Percentiles rank a stretch among this genome's conserved stretches.
Conservation (phyloP, 2,329 filamentous ascomycete species). For the Fusarium sublunatum region DNA sequence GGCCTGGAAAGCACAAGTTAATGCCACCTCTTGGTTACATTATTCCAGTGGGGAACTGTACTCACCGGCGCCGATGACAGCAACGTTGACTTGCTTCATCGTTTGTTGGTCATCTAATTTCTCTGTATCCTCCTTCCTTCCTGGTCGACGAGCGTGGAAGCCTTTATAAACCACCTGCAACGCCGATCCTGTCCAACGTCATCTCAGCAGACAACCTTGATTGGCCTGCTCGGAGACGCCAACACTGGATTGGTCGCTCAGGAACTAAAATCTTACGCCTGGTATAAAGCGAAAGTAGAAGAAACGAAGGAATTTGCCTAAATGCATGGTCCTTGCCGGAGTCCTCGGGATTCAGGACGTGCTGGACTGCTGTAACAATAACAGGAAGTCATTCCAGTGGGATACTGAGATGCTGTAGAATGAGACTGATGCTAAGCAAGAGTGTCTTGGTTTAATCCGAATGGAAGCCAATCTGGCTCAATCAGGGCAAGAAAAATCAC, state of each 20-base stretch:
- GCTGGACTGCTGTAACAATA: no score
- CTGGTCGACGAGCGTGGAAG: no score
- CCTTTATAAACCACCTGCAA: no score
- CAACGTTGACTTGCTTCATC: slow-evolving; percentile 8
- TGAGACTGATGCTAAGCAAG: no score
- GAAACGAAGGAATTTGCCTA: no score
- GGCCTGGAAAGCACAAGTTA: neutral
- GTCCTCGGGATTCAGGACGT: no score
- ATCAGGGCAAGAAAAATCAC: no score
- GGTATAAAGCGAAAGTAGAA: neutral
- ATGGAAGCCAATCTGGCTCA: no score
- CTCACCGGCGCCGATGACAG: slow-evolving; percentile 13
- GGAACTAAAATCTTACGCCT: slow-evolving; percentile 8
- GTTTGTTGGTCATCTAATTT: neutral
- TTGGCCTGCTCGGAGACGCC: neutral
- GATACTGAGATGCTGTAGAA: no score
- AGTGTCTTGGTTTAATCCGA: no score
- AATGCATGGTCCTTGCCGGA: no score
- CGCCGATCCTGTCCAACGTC: neutral
- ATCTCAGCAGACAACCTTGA: neutral
- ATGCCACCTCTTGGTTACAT: rapidly evolving
- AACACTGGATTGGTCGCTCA: neutral
- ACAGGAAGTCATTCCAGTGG: no score
- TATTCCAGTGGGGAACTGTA: neutral
- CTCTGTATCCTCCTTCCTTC: neutral